Base-by-base conservation (phyloP, 2,329 filamentous ascomycete genomes). In the Pyrenophora seminiperda region DNA sequence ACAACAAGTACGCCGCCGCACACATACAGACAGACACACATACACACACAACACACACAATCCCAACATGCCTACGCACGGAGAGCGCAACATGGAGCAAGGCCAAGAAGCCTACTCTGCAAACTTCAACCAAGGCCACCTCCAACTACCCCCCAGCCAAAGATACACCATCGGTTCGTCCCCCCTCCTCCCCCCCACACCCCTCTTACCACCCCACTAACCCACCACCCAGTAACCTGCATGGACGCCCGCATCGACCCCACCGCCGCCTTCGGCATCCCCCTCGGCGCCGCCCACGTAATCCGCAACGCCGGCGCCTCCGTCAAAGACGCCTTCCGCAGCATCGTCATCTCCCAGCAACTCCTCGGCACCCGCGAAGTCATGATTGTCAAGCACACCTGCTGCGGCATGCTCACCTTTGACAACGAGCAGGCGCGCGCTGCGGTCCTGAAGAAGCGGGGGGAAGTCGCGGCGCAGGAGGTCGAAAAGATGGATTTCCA, bases 201-300 rank as follows among this genome's bases (percentile, higher is more conserved):
- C n/a, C n/a, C 2, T 2, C 7, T 19, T 14, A 6, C 20, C n/a
- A 24, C n/a, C 14, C 6, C 7, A 10, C 50, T 53, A 11, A 43
- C 11, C 18, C 17, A 22, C 9, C 31, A n/a, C 34, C 18, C 10
- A 81, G 80, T 93, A 36, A 89, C 88, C 0, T 94, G 90, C 73
- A 94, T 94, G 89, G 89, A 94, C 65, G 87, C 90, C 4, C 84
- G 89, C 10, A 78, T 79, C 70, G 80, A 93, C 62, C 84, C 89
- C 0, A 80, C 83, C 3, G 76, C 81, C 10, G 87, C 87, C 6
- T 87, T 91, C 45, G 87, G 86, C 7, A 86, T 92, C 49, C 75
- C 80, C 15, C 81, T 90, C 14, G 89, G 90, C 32, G 88, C 91
- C 57, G 90, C 89, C 0, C 89, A 94, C 71, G 83, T 91, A 24